A percentile compares a stretch with the other conserved stretches of the same genome.
phyloP scores from a whole-genome alignment of 2,329 filamentous ascomycete species.

The Neopestalotiopsis sp. region DNA sequence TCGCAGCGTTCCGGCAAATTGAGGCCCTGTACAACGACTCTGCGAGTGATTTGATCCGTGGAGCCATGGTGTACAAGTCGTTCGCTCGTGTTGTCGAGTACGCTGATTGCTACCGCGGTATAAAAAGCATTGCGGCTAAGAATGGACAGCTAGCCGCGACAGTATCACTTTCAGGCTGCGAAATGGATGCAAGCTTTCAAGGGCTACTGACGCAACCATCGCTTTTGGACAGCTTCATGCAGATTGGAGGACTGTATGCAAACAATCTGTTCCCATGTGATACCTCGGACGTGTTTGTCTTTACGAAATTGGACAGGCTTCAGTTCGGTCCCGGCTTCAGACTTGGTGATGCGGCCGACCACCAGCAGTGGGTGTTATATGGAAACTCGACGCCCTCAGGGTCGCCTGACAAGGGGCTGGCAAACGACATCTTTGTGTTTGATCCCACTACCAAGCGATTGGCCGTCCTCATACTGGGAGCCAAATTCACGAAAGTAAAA shows the following conservation, averaged over 20 bases:
- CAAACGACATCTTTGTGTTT: neutral
- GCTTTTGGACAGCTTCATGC: neutral
- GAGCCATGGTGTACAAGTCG: neutral
- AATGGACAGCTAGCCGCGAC: neutral
- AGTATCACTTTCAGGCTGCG: neutral
- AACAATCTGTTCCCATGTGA: neutral
- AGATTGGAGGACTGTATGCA: neutral
- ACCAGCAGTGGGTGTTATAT: neutral
- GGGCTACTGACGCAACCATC: neutral
- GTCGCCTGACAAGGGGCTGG: neutral
- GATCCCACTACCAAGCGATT: neutral
- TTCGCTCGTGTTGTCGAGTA: neutral
- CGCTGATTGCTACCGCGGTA: neutral
- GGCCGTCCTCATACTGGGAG: neutral
- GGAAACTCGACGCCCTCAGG: neutral
- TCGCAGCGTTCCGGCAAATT: neutral
- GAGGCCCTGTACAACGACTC: neutral
- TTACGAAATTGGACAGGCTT: neutral
- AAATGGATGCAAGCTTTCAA: neutral
- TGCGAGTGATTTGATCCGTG: neutral
- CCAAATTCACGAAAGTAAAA: neutral
- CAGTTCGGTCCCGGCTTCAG: neutral
- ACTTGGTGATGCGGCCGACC: neutral
- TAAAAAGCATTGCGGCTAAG: neutral
- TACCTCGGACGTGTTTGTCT: neutral